Evolutionary conservation across 73 alveolate genomes (phyloP).

Genomic region (Symbiodinium natans): DNA sequence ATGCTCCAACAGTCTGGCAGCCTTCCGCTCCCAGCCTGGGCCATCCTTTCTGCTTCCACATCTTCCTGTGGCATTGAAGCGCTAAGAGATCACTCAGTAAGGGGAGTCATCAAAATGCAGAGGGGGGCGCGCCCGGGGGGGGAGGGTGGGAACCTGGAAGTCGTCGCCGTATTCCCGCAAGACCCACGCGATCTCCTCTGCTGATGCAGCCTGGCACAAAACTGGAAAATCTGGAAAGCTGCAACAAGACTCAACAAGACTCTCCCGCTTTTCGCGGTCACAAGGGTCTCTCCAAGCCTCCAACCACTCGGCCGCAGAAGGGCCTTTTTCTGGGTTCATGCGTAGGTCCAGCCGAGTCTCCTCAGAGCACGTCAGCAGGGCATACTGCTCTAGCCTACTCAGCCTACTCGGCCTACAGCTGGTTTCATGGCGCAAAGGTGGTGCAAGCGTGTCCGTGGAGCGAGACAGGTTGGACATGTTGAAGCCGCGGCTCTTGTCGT

Average conservation of each 20-base stretch:
- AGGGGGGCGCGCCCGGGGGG: no score
- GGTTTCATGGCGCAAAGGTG: no score
- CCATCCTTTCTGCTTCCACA: slow-evolving; percentile 29
- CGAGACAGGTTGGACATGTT: slow-evolving; percentile 12
- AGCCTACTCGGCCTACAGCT: no score
- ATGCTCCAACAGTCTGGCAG: not conserved
- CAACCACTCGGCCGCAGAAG: slow-evolving; percentile 66
- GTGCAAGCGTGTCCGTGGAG: slow-evolving; percentile 14
- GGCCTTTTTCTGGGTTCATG: slow-evolving; percentile 25
- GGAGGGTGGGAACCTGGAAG: no score
- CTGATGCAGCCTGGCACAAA: slow-evolving; percentile 19
- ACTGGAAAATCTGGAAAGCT: not conserved
- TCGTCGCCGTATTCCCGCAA: slow-evolving; percentile 45
- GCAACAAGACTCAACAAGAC: not conserved
- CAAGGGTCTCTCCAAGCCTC: not conserved
- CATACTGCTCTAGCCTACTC: no score
- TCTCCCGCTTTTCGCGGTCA: not conserved
- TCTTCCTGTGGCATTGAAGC: not conserved
- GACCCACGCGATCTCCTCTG: slow-evolving; percentile 80
- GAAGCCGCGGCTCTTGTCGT: slow-evolving; percentile 45
- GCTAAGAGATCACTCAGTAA: not conserved
- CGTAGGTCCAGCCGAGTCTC: slow-evolving; percentile 55
- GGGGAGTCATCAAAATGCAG: not conserved
- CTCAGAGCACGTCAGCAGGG: not conserved
- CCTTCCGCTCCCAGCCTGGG: slow-evolving; percentile 19